These are phyloP conservation scores for Cyclotella choctawhatcheeana DNA, from an alignment of 108 stramenopile genomes.

Conservation along the genomic window DNA sequence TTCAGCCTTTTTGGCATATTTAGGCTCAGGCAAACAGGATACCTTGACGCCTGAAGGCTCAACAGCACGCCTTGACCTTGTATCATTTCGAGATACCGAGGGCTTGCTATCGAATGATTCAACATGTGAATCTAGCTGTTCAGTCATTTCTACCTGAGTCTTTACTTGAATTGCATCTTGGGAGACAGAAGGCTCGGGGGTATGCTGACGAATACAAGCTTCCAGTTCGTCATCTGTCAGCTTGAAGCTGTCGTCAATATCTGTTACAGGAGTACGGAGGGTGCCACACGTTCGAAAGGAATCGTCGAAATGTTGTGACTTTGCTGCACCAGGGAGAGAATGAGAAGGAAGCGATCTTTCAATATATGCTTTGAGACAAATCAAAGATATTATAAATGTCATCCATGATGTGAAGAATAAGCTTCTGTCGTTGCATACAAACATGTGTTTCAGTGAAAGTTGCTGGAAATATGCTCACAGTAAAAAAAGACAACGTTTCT, in stretches of 20 bases:
- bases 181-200: neutral
- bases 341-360: no score
- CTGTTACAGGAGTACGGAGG: neutral
- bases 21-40: no score
- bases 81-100: neutral
- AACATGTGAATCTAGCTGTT: no score
- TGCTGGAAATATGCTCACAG: no score
- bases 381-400: slow-evolving; percentile 8
- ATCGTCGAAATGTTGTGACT: neutral
- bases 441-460: no score
- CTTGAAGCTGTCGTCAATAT: slow-evolving; percentile 16
- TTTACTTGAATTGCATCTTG: no score
- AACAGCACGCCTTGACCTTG: neutral
- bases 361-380: neutral
- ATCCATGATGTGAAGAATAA: slow-evolving; percentile 11
- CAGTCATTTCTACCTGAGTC: no score
- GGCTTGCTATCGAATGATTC: slow-evolving; percentile 3
- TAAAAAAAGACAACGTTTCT: no score
- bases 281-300: neutral
- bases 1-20: no score
- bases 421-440: no score
- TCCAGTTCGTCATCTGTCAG: slow-evolving; percentile 20
- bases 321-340: neutral
- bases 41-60: neutral
- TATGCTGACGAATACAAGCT: no score